These are phyloP conservation scores for Lineolata rhizophorae DNA, from an alignment of 495 filamentous ascomycete species.

Conservation along the genomic window DNA sequence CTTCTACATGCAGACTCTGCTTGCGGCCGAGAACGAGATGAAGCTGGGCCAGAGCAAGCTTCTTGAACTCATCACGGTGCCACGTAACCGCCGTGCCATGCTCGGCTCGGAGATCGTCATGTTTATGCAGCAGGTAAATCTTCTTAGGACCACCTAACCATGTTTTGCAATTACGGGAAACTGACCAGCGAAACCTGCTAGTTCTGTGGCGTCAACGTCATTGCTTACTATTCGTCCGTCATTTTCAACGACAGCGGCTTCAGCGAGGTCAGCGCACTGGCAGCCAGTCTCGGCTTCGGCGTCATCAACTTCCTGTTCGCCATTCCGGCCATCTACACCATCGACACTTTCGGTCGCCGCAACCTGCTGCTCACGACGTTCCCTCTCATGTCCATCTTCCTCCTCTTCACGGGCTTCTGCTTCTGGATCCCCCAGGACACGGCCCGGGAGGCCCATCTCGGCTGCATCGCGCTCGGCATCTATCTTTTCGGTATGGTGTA, in stretches of 20 bases:
- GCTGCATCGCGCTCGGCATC: conserved; percentile 43
- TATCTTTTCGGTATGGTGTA: conserved; percentile 60
- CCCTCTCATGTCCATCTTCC: conserved; percentile 47
- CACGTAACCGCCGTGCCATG: conserved; percentile 60
- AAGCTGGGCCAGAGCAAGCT: conserved; percentile 37
- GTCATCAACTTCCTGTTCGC: conserved; percentile 65
- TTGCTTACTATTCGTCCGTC: conserved; percentile 31
- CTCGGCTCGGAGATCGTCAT: conserved; percentile 56
- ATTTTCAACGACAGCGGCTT: conserved; percentile 32
- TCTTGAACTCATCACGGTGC: conserved; percentile 47
- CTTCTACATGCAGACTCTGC: conserved; percentile 56
- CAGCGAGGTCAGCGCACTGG: conserved; percentile 30
- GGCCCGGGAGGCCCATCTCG: conserved; percentile 24
- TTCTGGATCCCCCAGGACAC: conserved; percentile 43
- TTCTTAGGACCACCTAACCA: too few relatives aligned
- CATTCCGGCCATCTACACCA: conserved; percentile 57
- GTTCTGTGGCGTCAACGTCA: conserved; percentile 25
- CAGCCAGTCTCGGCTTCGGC: conserved; percentile 51
- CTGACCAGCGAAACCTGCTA: conserved; percentile 3
- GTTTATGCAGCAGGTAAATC: conserved; percentile 62
- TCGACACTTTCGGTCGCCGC: conserved; percentile 64
- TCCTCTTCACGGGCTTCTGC: conserved; percentile 62
- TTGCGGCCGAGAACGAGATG: conserved; percentile 44
- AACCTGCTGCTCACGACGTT: conserved; percentile 61
- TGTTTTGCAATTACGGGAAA: too few relatives aligned